These are phyloP conservation scores for Aspergillus sp. DNA, from an alignment of 2,329 filamentous ascomycete species.

Conservation along the genomic window DNA sequence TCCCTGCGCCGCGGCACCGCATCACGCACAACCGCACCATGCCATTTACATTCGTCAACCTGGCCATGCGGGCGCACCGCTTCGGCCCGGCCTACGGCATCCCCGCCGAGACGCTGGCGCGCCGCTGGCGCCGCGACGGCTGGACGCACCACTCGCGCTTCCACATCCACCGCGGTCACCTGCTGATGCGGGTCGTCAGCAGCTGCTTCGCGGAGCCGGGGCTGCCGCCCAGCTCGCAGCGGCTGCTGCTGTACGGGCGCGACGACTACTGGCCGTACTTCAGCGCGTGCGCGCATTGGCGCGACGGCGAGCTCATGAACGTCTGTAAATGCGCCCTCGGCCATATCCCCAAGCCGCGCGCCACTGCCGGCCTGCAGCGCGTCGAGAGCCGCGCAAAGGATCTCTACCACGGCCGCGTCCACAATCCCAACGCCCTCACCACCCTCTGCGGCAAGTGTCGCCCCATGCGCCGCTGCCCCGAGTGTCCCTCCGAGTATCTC, in stretches of 20 bases:
- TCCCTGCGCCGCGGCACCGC: constrained; percentile 49
- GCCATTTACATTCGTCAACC: constrained; percentile 58
- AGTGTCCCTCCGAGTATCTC: constrained; percentile 62
- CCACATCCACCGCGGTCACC: constrained; percentile 51
- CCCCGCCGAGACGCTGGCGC: constrained; percentile 43
- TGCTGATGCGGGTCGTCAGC: constrained; percentile 59
- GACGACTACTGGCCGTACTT: constrained; percentile 63
- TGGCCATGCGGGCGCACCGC: constrained; percentile 51
- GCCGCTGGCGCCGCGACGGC: constrained; percentile 54
- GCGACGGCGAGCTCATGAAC: constrained; percentile 58
- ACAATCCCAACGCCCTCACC: constrained; percentile 43
- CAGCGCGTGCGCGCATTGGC: constrained; percentile 62
- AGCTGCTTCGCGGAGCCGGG: constrained; percentile 51
- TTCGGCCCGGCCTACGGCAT: constrained; percentile 51
- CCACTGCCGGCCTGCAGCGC: constrained; percentile 38
- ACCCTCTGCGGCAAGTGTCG: constrained; percentile 54
- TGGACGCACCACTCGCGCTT: constrained; percentile 59
- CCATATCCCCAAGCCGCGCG: constrained; percentile 51
- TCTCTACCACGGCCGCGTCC: constrained; percentile 19
- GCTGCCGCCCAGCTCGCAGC: constrained; percentile 51
- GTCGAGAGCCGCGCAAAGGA: constrained; percentile 44
- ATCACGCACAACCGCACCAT: constrained; percentile 55
- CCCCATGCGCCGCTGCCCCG: constrained; percentile 59
- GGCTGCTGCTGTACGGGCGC: constrained; percentile 57
- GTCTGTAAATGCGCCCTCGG: constrained; percentile 60